phyloP scores from a whole-genome alignment of 1,284 basidiomycete genomes.

The Rhodotorula sp. region DNA sequence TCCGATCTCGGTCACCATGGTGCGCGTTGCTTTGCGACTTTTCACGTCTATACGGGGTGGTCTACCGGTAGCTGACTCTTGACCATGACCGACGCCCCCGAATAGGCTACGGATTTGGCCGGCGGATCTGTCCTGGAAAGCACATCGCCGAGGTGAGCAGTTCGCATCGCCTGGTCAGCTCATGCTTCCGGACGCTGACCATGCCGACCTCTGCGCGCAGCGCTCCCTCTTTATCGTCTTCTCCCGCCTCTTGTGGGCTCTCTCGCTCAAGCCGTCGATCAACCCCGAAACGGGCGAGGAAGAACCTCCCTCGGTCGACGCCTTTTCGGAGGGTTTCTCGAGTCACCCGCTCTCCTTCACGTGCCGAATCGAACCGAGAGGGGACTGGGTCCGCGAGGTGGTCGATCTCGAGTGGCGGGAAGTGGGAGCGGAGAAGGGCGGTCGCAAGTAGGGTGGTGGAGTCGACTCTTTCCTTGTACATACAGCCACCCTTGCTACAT shows the following conservation, averaged over 20 bases:
- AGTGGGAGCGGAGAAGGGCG: neutral
- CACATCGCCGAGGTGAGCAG: constrained; percentile 38
- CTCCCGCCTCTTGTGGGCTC: constrained; percentile 38
- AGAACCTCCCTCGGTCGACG: constrained; percentile 31
- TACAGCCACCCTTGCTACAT: neutral
- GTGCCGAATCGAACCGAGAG: constrained; percentile 29
- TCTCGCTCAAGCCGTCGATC: constrained; percentile 25
- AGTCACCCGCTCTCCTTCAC: constrained; percentile 41
- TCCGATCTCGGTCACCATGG: constrained; percentile 42
- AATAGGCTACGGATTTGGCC: constrained; percentile 24
- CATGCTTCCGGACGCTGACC: neutral
- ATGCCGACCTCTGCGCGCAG: neutral
- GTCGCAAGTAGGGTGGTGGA: neutral
- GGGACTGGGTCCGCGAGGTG: constrained; percentile 20
- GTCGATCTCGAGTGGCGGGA: constrained; percentile 12
- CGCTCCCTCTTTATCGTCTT: constrained; percentile 42
- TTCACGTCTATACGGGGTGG: too few relatives aligned
- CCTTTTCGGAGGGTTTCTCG: constrained; percentile 42
- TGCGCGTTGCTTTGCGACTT: too few relatives aligned
- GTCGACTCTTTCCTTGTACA: neutral
- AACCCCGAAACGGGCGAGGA: constrained; percentile 6
- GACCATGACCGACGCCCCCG: too few relatives aligned
- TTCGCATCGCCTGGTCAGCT: too few relatives aligned
- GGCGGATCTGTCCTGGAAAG: constrained; percentile 38
- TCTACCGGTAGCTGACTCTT: too few relatives aligned